These are phyloP conservation scores for Penicillium sumatraense DNA, from an alignment of 2,329 filamentous ascomycete species.

Conservation along the genomic window DNA sequence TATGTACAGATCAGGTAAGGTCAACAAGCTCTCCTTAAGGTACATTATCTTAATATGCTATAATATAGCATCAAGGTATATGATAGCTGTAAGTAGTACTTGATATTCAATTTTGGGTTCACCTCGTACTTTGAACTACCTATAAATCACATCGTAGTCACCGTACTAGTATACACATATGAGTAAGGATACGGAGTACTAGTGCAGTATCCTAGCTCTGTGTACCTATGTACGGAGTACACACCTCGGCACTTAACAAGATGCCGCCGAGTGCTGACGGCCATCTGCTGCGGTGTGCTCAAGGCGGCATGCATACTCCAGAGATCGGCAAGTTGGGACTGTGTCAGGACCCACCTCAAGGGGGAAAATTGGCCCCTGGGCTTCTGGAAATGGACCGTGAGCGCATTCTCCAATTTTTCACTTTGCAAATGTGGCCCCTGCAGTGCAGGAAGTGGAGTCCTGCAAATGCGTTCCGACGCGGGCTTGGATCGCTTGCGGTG, in stretches of 20 bases:
- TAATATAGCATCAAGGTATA: too few relatives aligned
- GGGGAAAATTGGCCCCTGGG: conserved; percentile 12
- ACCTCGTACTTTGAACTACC: too few relatives aligned
- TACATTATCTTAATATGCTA: not conserved
- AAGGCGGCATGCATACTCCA: conserved; percentile 19
- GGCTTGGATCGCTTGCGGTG: conserved; percentile 20
- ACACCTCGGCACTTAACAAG: not conserved
- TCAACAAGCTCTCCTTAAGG: not conserved
- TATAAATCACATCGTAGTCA: too few relatives aligned
- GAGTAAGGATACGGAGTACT: too few relatives aligned
- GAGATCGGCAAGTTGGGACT: conserved; percentile 25
- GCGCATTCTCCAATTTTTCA: conserved; percentile 19
- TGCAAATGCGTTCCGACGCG: conserved; percentile 24
- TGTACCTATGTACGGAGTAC: not conserved
- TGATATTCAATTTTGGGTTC: too few relatives aligned
- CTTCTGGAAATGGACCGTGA: conserved; percentile 27
- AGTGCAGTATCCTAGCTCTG: not conserved
- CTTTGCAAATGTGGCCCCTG: conserved; percentile 16
- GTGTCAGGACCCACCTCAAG: conserved; percentile 23
- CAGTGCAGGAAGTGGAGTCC: conserved; percentile 27
- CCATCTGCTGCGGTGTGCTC: conserved; percentile 19
- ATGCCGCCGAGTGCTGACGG: conserved; percentile 2
- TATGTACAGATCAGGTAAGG: not conserved
- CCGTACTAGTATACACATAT: not conserved
- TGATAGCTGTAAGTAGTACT: too few relatives aligned